Base-by-base conservation (phyloP, 169 alveolate genomes). In the Cryptosporidium bovis region DNA sequence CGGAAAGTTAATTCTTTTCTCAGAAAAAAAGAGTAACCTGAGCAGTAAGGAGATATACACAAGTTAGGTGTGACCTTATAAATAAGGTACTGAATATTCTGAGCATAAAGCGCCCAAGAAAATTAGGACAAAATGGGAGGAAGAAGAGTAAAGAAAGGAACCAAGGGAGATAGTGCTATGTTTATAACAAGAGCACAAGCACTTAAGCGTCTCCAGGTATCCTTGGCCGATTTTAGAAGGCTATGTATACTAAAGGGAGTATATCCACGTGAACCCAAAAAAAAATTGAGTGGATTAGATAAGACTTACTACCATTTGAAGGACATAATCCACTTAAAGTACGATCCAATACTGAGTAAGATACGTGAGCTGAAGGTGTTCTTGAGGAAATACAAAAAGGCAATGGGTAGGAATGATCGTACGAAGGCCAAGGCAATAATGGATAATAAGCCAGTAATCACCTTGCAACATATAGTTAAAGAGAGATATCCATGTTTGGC, bases 211-310 rank as follows among this genome's bases (percentile, higher is more conserved):
- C 93, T 97, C 50, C 96, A 95, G 91, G 84, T 97, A 31, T 93
- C 95, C 18, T 92, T 96, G 12, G 94, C 94, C 58, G 99, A 97
- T 82, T 98, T 98, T 91, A 97, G 98, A 82, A 91, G 99, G 65
- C 93, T 97, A 10, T 99, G 99, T 91, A 99, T 99, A 64, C 92
- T 99, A 82, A 99, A 99, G 92, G 99, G 99, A 16, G 96, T 99
- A 50, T 99, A 96, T 82, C 99, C 99, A 15, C 92, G 99, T 66
- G 99, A 99, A 66, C 99, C 99, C 90, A 92, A 95, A 97, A 95
- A 96, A 97, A 96, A 96, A 93, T 93, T 89, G 65, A 69, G 82
- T 55, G 95, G 97, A 55, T 66, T 91, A 44, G 94, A 95, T 82
- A 92, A 95, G 87, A 84, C 95, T 62, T 97, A 97, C 91, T 97